Evolutionary conservation across 2,329 filamentous ascomycete species (phyloP).

Genomic region (Magnaporthiopsis incrustans): DNA sequence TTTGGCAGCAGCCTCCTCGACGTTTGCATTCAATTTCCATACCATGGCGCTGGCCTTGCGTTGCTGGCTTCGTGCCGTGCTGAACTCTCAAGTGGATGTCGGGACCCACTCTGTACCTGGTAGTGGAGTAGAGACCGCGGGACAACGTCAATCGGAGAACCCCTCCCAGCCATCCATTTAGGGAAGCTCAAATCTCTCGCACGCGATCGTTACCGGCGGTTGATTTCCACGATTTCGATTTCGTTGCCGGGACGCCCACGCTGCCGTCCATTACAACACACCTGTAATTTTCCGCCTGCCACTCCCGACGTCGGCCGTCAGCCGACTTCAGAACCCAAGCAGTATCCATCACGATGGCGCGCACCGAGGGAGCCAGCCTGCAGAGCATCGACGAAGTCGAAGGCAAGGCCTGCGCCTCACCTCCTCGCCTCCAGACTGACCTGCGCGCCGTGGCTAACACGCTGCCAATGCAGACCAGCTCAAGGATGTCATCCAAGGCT

Average conservation of each 20-base stretch:
- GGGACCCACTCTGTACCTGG: not conserved
- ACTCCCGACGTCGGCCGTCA: constrained; percentile 12
- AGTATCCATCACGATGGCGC: not conserved
- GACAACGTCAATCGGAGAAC: not conserved
- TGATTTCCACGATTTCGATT: not conserved
- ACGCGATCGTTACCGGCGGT: not conserved
- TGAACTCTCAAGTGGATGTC: too few relatives aligned
- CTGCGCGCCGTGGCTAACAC: not conserved
- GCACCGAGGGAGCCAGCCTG: constrained; percentile 13
- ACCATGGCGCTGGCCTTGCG: too few relatives aligned
- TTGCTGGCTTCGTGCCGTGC: too few relatives aligned
- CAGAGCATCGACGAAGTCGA: constrained; percentile 3
- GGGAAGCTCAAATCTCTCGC: not conserved
- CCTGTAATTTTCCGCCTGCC: not conserved
- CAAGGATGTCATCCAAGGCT: constrained; percentile 55
- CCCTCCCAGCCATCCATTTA: not conserved
- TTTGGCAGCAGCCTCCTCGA: too few relatives aligned
- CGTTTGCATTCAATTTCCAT: too few relatives aligned
- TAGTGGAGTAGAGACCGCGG: not conserved
- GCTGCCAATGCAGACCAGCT: constrained; percentile 37
- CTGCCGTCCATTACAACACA: not conserved
- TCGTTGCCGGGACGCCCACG: not conserved
- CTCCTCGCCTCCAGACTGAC: not conserved
- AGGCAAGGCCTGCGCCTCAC: not conserved
- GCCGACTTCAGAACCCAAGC: not conserved